Base-by-base conservation (phyloP, 2,329 filamentous ascomycete species). In the Nothomitra cinnamomea region DNA sequence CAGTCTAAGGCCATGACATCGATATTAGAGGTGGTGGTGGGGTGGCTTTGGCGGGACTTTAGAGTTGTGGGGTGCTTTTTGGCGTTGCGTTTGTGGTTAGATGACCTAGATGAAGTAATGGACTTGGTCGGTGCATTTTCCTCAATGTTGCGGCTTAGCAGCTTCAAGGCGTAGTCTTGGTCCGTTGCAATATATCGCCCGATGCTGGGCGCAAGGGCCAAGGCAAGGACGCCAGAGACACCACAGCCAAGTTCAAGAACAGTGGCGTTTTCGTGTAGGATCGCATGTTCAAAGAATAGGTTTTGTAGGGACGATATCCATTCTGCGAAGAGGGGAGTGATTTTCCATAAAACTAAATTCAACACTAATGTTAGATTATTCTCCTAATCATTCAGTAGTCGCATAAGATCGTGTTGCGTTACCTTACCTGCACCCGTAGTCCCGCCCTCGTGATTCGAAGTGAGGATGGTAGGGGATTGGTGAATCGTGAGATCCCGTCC, bases 241-340 rank as follows among this genome's bases (percentile, higher is more conserved):
- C 92, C 92, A 64, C 87, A 88, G 43, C 92, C 92, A 4, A 98
- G 78, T 63, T 96, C 92, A 54, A 95, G 72, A 19, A 89, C 72
- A 4, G 71, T 71, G 3, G 84, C 80, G 1, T 70, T 60, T 0
- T 70, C 56, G 22, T 70, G 66, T 6, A 90, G 71, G 51, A 82
- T 61, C 47, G 67, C 69, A 54, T 67, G 61, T 38, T 67, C 65
- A 68, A 82, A 80, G 49, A 95, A 73, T 0, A 79, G 65, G 64
- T 87, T 88, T 28, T 66, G 63, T 1, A 74, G 66, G 2, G 75
- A 73, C 35, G 80, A 73, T 47, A 96, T 75, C 87, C 87, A 96
- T 58, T 79, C 72, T 21, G 89, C 86, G 62, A 96, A 81, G 45
- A 80, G 72, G 7, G 89, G 87, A 0, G 87, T 90, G 59, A 95